These are phyloP conservation scores for Coleophoma crateriformis DNA, from an alignment of 2,329 filamentous ascomycete species.

Conservation along the genomic window DNA sequence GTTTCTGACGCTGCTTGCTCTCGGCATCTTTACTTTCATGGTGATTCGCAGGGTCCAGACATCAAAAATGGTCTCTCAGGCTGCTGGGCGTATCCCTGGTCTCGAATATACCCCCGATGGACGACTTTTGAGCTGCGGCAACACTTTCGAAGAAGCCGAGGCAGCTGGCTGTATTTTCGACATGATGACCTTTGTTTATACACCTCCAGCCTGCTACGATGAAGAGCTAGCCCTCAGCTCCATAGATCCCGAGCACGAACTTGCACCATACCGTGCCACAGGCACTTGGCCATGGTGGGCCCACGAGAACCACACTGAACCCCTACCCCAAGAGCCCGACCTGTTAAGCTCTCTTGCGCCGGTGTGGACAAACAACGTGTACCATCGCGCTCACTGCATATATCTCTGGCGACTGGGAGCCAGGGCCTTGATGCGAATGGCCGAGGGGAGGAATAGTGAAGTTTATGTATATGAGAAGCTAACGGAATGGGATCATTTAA, in stretches of 20 bases:
- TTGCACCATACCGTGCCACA: not conserved
- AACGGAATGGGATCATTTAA: not conserved
- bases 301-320: not conserved
- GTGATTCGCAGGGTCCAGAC: not conserved
- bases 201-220: conserved; percentile 2
- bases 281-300: not conserved
- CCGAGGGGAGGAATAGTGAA: not conserved
- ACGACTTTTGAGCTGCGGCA: conserved; percentile 16
- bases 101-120: not conserved
- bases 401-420: not conserved
- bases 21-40: not conserved
- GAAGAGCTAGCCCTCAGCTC: conserved; percentile 1
- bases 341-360: not conserved
- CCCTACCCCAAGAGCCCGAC: not conserved
- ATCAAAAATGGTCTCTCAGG: not conserved
- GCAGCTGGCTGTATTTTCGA: conserved; percentile 1
- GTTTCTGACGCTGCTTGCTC: not conserved
- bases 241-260: not conserved
- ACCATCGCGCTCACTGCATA: not conserved
- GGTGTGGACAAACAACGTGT: not conserved
- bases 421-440: not conserved
- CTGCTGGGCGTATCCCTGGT: not conserved
- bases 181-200: conserved; percentile 2
- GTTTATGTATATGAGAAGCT: not conserved
- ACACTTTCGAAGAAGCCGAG: conserved; percentile 2